Conservation (phyloP, 2,329 filamentous ascomycete species). For the Ascochyta rabiei region DNA sequence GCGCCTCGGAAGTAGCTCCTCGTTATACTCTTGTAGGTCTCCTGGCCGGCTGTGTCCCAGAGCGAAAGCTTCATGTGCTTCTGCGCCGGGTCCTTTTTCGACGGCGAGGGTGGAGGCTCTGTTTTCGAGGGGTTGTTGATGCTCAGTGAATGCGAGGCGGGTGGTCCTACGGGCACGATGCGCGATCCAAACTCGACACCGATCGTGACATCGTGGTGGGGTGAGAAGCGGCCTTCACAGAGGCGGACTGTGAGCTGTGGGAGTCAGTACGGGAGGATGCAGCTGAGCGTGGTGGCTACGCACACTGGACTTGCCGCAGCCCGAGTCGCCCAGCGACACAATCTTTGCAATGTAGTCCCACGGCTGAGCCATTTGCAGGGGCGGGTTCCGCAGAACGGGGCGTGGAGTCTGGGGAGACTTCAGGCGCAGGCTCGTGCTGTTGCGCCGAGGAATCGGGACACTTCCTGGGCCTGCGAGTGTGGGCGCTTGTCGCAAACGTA, state of each 20-base stretch:
- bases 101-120: slow-evolving; percentile 21
- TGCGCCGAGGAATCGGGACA: neutral
- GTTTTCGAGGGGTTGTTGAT: slow-evolving; percentile 57
- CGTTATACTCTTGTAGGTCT: slow-evolving; percentile 97
- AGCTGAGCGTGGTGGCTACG: neutral
- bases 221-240: slow-evolving; percentile 93
- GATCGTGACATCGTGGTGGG: slow-evolving; percentile 95
- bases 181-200: slow-evolving; percentile 95
- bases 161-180: slow-evolving; percentile 88
- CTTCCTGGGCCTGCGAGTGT: neutral
- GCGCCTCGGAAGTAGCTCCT: slow-evolving; percentile 90
- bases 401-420: slow-evolving; percentile 9
- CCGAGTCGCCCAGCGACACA: slow-evolving; percentile 95
- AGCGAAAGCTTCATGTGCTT: slow-evolving; percentile 92
- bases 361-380: slow-evolving; percentile 61
- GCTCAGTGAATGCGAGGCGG: slow-evolving; percentile 66
- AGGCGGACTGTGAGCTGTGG: slow-evolving; percentile 83
- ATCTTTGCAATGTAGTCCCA: slow-evolving; percentile 99
- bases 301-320: slow-evolving; percentile 88
- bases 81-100: slow-evolving; percentile 51
- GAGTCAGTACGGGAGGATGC: slow-evolving; percentile 16
- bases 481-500: neutral
- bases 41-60: slow-evolving; percentile 96
- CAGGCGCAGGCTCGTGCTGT: slow-evolving; percentile 1
- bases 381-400: slow-evolving; percentile 14